Evolutionary conservation across 163 green algal species (phyloP).

Genomic region (Scenedesmus sp.): DNA sequence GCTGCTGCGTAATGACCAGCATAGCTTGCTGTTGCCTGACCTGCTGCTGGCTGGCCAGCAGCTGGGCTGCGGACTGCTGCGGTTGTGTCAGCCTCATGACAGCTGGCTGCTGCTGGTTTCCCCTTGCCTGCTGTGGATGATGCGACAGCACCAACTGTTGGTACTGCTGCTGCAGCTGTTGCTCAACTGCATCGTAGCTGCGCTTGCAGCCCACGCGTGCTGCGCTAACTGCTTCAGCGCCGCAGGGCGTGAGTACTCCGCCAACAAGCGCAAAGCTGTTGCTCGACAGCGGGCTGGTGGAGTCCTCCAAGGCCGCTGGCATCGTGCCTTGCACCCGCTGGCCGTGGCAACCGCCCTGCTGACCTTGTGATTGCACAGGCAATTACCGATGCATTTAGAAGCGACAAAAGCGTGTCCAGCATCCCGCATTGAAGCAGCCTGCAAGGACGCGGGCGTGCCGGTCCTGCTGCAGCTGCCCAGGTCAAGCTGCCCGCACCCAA

Average conservation of each 20-base stretch:
- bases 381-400: neutral
- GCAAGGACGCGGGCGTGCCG: constrained; percentile 8
- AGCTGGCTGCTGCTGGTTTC: constrained; percentile 7
- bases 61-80: neutral
- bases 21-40: neutral
- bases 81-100: neutral
- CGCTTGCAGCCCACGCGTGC: constrained; percentile 18
- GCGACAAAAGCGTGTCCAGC: constrained; percentile 8
- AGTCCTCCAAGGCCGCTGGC: constrained; percentile 31
- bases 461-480: constrained; percentile 15
- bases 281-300: constrained; percentile 22
- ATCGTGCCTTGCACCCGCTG: constrained; percentile 17
- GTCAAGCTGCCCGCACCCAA: neutral
- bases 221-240: constrained; percentile 5
- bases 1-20: neutral
- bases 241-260: neutral
- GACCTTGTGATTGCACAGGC: neutral
- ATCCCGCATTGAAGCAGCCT: neutral
- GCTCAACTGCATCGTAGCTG: constrained; percentile 11
- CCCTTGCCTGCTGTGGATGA: neutral
- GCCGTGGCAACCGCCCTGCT: neutral
- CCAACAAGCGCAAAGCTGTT: neutral
- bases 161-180: constrained; percentile 8
- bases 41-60: neutral
- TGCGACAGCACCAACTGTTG: constrained; percentile 5